A percentile compares a stretch with the other conserved stretches of the same genome.
phyloP scores from a whole-genome alignment of 768 basidiomycete genomes.

The Rossbeevera mucosa region DNA sequence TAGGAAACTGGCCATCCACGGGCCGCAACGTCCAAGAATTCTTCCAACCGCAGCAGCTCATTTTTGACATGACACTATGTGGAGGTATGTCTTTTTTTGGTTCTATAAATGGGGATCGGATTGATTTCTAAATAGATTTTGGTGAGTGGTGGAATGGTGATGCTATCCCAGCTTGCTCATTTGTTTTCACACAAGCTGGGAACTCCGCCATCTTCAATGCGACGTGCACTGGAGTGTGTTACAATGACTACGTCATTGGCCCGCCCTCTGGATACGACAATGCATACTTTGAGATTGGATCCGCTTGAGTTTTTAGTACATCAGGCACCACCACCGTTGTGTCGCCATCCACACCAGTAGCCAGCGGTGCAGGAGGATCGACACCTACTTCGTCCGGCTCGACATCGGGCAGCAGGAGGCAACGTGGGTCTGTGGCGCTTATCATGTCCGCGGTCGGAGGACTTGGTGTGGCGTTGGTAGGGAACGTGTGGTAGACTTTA shows the following conservation, averaged over 20 bases:
- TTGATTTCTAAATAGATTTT: conserved; percentile 25
- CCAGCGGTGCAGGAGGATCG: conserved; percentile 13
- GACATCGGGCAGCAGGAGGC: neutral
- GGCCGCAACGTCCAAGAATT: conserved; percentile 50
- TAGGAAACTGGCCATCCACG: conserved; percentile 60
- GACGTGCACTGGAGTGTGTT: conserved; percentile 65
- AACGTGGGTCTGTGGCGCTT: conserved; percentile 4
- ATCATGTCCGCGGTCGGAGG: conserved; percentile 11
- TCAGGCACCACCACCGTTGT: conserved; percentile 27
- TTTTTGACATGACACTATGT: conserved; percentile 72
- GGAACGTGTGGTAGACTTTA: neutral
- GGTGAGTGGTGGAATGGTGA: conserved; percentile 19
- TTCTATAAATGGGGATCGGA: conserved; percentile 13
- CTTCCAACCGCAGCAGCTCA: conserved; percentile 61
- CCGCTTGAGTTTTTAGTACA: conserved; percentile 47
- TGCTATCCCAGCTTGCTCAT: conserved; percentile 6
- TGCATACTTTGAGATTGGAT: conserved; percentile 71
- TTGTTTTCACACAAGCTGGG: conserved; percentile 40
- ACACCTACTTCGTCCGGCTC: conserved; percentile 12
- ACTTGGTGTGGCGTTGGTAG: conserved; percentile 14
- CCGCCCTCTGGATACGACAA: conserved; percentile 55
- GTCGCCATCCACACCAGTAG: conserved; percentile 18
- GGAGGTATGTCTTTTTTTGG: conserved; percentile 40
- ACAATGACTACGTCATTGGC: conserved; percentile 66
- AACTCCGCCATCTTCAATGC: conserved; percentile 46